A percentile compares a stretch with the other conserved stretches of the same genome.
These are phyloP conservation scores for Cladophialophora exuberans DNA, from an alignment of 2,329 filamentous ascomycete species.

Conservation along the genomic window DNA sequence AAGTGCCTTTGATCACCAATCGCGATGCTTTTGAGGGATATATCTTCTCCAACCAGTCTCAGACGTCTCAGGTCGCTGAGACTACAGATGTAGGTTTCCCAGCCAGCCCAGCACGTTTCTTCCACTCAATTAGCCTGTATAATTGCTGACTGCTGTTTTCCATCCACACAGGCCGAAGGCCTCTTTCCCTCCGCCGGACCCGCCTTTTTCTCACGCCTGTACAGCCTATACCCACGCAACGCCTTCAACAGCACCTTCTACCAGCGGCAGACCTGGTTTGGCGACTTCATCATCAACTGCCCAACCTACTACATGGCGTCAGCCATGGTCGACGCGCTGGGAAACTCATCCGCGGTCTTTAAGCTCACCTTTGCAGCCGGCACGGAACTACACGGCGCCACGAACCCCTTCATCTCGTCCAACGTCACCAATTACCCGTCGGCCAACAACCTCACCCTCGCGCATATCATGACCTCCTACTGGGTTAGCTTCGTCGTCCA, in stretches of 20 bases:
- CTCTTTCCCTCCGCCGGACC: slow-evolving; percentile 41
- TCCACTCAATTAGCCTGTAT: neutral
- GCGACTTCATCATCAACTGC: slow-evolving; percentile 50
- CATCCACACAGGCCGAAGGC: slow-evolving; percentile 22
- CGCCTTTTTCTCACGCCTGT: slow-evolving; percentile 45
- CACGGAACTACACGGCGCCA: slow-evolving; percentile 39
- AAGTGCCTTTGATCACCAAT: slow-evolving; percentile 42
- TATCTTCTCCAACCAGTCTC: slow-evolving; percentile 39
- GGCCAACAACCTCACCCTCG: slow-evolving; percentile 39
- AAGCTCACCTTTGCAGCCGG: slow-evolving; percentile 43
- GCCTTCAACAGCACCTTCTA: slow-evolving; percentile 35
- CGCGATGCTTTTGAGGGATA: slow-evolving; percentile 45
- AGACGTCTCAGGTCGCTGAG: slow-evolving; percentile 36
- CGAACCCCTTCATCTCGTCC: slow-evolving; percentile 32
- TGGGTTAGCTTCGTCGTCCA: slow-evolving; percentile 40
- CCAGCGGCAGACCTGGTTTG: slow-evolving; percentile 44
- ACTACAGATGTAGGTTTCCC: slow-evolving; percentile 34
- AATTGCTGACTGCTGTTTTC: neutral
- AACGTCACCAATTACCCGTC: slow-evolving; percentile 19
- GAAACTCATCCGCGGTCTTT: slow-evolving; percentile 29
- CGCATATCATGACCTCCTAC: slow-evolving; percentile 39
- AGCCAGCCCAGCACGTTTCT: neutral
- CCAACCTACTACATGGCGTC: slow-evolving; percentile 22
- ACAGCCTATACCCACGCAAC: slow-evolving; percentile 44
- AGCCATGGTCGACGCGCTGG: slow-evolving; percentile 12